Percentiles rank a stretch among this genome's conserved stretches.
phyloP scores from a whole-genome alignment of 1,139 yeast genomes.

The Lodderomyces pseudojiufengensis region DNA sequence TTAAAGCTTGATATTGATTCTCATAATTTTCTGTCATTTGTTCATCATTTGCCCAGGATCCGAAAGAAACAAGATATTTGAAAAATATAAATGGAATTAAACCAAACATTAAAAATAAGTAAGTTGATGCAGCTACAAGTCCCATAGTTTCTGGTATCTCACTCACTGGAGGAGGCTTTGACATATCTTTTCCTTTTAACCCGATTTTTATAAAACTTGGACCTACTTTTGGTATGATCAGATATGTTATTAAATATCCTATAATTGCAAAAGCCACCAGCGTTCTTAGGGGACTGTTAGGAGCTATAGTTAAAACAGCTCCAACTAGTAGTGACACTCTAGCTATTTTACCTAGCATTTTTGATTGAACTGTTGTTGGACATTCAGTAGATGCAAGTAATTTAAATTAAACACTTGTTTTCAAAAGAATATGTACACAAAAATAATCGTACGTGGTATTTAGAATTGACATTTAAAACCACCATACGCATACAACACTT shows the following conservation, averaged over 20 bases:
- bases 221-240: constrained; percentile 63
- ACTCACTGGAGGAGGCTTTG: constrained; percentile 60
- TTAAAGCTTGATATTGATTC: constrained; percentile 32
- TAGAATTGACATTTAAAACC: no score
- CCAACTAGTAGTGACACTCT: constrained; percentile 18
- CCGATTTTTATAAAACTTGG: constrained; percentile 73
- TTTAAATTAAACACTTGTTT: no score
- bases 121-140: constrained; percentile 76
- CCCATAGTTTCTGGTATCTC: constrained; percentile 89
- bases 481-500: no score
- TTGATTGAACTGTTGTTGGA: background rate
- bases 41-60: constrained; percentile 34
- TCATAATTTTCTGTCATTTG: constrained; percentile 31
- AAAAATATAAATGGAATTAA: constrained; percentile 88
- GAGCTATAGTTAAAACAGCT: constrained; percentile 21
- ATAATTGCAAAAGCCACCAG: constrained; percentile 63
- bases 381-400: no score
- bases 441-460: no score
- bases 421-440: no score
- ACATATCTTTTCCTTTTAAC: constrained; percentile 75
- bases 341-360: constrained; percentile 9
- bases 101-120: constrained; percentile 74
- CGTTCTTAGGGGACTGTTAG: constrained; percentile 41
- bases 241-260: constrained; percentile 59
- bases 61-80: constrained; percentile 63